Percentiles rank a stretch among this genome's conserved stretches.
These are phyloP conservation scores for Leccinellum luteum DNA, from an alignment of 768 basidiomycete species.

Conservation along the genomic window DNA sequence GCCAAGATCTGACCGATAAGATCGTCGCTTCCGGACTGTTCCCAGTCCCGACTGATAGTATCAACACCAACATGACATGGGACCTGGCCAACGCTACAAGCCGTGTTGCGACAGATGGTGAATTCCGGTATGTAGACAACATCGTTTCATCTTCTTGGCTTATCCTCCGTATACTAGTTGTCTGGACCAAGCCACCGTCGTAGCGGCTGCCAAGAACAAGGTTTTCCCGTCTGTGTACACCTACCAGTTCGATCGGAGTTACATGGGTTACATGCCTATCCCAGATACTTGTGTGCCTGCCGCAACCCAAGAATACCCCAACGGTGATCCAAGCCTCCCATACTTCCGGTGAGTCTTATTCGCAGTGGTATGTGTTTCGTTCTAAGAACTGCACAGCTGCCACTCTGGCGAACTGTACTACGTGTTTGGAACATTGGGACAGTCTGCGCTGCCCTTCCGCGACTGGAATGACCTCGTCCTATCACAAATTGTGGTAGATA, in stretches of 20 bases:
- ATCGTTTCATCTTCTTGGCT: not conserved
- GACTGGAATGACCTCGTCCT: conserved; percentile 46
- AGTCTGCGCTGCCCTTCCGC: conserved; percentile 40
- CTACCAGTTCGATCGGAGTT: conserved; percentile 49
- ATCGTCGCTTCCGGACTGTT: conserved; percentile 5
- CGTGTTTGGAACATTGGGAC: conserved; percentile 37
- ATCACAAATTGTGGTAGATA: conserved; percentile 42
- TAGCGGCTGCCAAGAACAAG: conserved; percentile 40
- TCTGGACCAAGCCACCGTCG: conserved; percentile 48
- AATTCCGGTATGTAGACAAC: conserved; percentile 1
- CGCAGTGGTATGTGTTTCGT: no score
- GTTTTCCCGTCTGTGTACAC: conserved; percentile 42
- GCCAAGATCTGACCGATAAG: not conserved
- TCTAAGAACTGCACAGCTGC: conserved; percentile 10
- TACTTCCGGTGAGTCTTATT: conserved; percentile 38
- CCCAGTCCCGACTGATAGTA: not conserved
- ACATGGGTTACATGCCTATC: conserved; percentile 45
- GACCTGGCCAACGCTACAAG: conserved; percentile 1
- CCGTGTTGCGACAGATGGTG: conserved; percentile 9
- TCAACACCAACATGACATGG: conserved; percentile 4
- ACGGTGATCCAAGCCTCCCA: conserved; percentile 45
- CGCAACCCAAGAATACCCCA: conserved; percentile 37
- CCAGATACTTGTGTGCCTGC: conserved; percentile 45
- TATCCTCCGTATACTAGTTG: conserved; percentile 1
- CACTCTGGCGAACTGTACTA: conserved; percentile 34